Conservation (phyloP, 495 filamentous ascomycete species). For the Aeminium ludgeri region DNA sequence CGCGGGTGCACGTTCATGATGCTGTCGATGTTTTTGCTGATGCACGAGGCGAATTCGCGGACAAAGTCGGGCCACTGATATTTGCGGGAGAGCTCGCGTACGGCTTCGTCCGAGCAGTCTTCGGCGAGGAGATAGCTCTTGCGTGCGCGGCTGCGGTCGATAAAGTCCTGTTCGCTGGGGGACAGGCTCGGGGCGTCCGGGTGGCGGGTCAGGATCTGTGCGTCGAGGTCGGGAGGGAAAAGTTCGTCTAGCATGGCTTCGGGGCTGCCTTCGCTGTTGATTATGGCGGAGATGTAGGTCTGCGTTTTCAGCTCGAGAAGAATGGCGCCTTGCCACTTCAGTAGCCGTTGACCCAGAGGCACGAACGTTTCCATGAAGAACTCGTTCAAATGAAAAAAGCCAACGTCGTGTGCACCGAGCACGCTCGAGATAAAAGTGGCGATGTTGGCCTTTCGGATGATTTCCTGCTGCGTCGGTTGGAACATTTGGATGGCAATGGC, state of each 20-base stretch:
- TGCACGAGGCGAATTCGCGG: slow-evolving; percentile 51
- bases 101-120: slow-evolving; percentile 40
- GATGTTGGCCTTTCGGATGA: slow-evolving; percentile 72
- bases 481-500: slow-evolving; percentile 49
- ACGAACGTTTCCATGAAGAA: slow-evolving; percentile 75
- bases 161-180: slow-evolving; percentile 57
- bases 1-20: slow-evolving; percentile 30
- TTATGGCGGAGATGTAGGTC: slow-evolving; percentile 57
- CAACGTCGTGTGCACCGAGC: slow-evolving; percentile 62
- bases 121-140: slow-evolving; percentile 51
- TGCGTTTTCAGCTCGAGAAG: slow-evolving; percentile 79
- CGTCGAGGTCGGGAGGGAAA: slow-evolving; percentile 55
- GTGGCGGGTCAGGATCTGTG: slow-evolving; percentile 44
- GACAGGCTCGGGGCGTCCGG: slow-evolving; percentile 46
- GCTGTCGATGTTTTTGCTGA: slow-evolving; percentile 55
- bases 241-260: slow-evolving; percentile 55
- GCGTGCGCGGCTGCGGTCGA: slow-evolving; percentile 44
- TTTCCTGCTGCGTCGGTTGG: slow-evolving; percentile 33
- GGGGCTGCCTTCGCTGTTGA: slow-evolving; percentile 36
- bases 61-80: slow-evolving; percentile 72
- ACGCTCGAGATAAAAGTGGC: slow-evolving; percentile 70
- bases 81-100: slow-evolving; percentile 50
- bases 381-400: slow-evolving; percentile 67
- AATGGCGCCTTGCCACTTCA: slow-evolving; percentile 53
- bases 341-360: slow-evolving; percentile 51